A percentile compares a stretch with the other conserved stretches of the same genome.
phyloP scores from a whole-genome alignment of 1,284 basidiomycete species.

The Boletus mariae region DNA sequence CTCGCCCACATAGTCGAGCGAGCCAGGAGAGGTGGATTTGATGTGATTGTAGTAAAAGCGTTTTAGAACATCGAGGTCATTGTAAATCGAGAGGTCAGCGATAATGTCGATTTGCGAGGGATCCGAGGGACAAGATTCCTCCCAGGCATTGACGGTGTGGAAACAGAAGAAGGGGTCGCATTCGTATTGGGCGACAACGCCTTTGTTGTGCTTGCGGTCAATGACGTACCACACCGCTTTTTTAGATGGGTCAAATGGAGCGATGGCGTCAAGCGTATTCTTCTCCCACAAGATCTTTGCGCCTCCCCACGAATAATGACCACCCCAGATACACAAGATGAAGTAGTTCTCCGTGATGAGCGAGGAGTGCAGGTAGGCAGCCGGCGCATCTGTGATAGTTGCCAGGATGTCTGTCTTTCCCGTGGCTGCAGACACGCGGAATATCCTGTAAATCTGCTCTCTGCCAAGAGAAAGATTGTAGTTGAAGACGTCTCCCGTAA shows the following conservation, averaged over 20 bases:
- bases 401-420: constrained; percentile 35
- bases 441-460: constrained; percentile 31
- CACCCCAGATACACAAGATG: constrained; percentile 35
- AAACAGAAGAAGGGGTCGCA: constrained; percentile 38
- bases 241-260: constrained; percentile 29
- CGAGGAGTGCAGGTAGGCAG: constrained; percentile 37
- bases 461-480: constrained; percentile 30
- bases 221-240: constrained; percentile 36
- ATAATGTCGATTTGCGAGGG: constrained; percentile 32
- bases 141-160: constrained; percentile 38
- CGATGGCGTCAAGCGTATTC: constrained; percentile 34
- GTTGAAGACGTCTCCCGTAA: constrained; percentile 36
- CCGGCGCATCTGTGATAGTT: constrained; percentile 36
- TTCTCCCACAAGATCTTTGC: constrained; percentile 29
- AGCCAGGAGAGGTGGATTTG: constrained; percentile 28
- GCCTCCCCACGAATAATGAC: constrained; percentile 31
- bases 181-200: constrained; percentile 37
- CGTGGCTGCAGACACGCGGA: constrained; percentile 30
- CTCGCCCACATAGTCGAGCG: constrained; percentile 29
- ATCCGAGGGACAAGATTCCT: constrained; percentile 28
- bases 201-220: constrained; percentile 34
- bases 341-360: constrained; percentile 36
- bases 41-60: constrained; percentile 26
- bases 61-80: constrained; percentile 29
- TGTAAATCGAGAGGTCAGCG: constrained; percentile 36